phyloP scores from a whole-genome alignment of 331 rosid species.

The Pyracantha coccinea region DNA sequence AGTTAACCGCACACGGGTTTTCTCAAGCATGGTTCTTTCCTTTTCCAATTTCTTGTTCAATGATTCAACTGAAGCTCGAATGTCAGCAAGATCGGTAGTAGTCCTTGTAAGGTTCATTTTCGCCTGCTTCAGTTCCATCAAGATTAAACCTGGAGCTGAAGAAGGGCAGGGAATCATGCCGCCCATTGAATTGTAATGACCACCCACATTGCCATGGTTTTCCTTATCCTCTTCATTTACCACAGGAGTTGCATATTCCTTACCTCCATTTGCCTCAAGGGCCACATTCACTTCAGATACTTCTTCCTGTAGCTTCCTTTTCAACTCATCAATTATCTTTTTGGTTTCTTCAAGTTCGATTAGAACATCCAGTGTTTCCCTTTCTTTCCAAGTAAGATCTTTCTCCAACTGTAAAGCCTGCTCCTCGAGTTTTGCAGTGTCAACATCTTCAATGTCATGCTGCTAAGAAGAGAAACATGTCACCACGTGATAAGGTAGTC shows the following conservation, averaged over 20 bases:
- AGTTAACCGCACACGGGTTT: slow-evolving; percentile 59
- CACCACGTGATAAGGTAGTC: background rate
- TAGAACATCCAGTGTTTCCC: slow-evolving; percentile 83
- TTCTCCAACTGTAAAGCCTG: slow-evolving; percentile 57
- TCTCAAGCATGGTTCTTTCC: slow-evolving; percentile 68
- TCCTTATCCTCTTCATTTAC: slow-evolving; percentile 44
- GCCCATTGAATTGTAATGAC: slow-evolving; percentile 12
- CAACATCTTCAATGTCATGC: slow-evolving; percentile 36
- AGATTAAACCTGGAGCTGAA: slow-evolving; percentile 51
- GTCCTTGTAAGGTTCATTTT: slow-evolving; percentile 71
- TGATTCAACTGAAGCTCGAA: slow-evolving; percentile 50
- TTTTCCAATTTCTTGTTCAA: slow-evolving; percentile 70
- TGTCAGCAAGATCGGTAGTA: slow-evolving; percentile 60
- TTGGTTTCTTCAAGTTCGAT: slow-evolving; percentile 78
- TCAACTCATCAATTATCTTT: slow-evolving; percentile 58
- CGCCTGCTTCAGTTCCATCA: slow-evolving; percentile 83
- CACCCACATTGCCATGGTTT: slow-evolving; percentile 24
- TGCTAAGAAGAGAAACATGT: slow-evolving; percentile 21
- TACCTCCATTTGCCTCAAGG: slow-evolving; percentile 12
- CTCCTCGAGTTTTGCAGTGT: slow-evolving; percentile 46
- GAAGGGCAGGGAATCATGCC: slow-evolving; percentile 25
- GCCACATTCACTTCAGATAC: slow-evolving; percentile 36
- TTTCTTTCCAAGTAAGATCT: slow-evolving; percentile 73
- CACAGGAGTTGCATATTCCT: slow-evolving; percentile 11
- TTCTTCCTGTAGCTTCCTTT: slow-evolving; percentile 57